Conservation (phyloP, 257 asterid species). For the Nicotiana tomentosiformis region DNA sequence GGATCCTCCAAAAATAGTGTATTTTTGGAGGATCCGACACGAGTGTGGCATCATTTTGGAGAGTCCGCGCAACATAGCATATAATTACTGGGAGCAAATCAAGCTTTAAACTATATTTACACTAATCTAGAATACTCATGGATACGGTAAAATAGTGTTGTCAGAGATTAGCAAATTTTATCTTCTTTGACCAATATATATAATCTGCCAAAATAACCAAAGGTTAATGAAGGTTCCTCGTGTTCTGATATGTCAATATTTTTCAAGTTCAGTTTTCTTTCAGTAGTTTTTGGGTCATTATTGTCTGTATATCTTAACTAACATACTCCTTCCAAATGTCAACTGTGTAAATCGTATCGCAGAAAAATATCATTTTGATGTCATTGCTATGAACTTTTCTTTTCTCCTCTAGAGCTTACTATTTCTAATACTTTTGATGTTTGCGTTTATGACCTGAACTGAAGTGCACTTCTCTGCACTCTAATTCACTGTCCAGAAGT, state of each 20-base stretch:
- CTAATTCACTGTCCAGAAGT: constrained; percentile 3
- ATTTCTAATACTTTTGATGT: background rate
- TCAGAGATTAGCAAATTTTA: background rate
- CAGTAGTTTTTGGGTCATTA: background rate
- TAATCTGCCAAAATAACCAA: background rate
- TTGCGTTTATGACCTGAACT: background rate
- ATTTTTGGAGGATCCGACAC: too few species aligned
- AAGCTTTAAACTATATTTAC: too few species aligned
- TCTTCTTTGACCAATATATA: background rate
- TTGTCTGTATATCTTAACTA: background rate
- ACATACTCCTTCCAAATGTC: background rate
- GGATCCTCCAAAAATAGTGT: too few species aligned
- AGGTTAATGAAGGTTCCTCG: background rate
- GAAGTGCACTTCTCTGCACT: background rate
- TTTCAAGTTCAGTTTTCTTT: background rate
- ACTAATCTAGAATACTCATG: background rate
- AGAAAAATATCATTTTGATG: background rate
- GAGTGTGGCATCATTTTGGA: too few species aligned
- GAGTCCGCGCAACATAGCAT: too few species aligned
- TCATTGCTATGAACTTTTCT: background rate
- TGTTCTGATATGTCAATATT: background rate
- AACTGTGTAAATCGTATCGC: background rate
- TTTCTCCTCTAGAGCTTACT: background rate
- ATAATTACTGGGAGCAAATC: too few species aligned
- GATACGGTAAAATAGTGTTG: background rate